These are phyloP conservation scores for grape (Vitis vinifera) DNA, from an alignment of 164 flowering plant genomes.

Conservation along the genomic window DNA sequence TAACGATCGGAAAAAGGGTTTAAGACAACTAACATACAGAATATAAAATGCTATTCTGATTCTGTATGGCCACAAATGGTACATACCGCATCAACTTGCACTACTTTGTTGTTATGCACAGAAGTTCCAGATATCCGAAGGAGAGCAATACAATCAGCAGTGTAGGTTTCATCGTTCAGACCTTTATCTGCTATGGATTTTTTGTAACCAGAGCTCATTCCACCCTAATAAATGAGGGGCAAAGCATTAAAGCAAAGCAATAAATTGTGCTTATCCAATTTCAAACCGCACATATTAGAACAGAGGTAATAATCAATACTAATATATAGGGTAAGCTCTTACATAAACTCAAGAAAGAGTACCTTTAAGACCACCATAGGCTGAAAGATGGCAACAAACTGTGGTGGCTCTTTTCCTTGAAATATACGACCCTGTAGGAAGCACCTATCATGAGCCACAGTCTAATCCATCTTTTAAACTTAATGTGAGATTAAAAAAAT, in stretches of 20 bases:
- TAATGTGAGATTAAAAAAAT: conserved; percentile 17
- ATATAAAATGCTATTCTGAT: not conserved
- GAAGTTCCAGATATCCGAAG: conserved; percentile 79
- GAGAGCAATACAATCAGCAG: conserved; percentile 79
- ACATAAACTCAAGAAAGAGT: conserved; percentile 7
- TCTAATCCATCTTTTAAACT: not conserved
- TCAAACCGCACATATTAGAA: too few species aligned
- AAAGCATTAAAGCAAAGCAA: not conserved
- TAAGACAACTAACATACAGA: not conserved
- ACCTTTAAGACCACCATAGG: conserved; percentile 97
- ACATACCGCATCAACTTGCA: conserved; percentile 93
- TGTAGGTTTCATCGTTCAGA: conserved; percentile 76
- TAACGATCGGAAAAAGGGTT: not conserved
- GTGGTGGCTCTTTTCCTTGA: conserved; percentile 97
- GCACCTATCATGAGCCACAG: conserved; percentile 5
- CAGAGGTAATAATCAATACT: not conserved
- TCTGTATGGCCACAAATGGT: not conserved
- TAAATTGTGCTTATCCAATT: not conserved
- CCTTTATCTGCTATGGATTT: conserved; percentile 72
- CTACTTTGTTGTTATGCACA: conserved; percentile 74
- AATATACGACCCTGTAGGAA: conserved; percentile 75
- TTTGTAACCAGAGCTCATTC: conserved; percentile 90
- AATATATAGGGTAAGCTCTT: not conserved
- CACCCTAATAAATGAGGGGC: conserved; percentile 62
- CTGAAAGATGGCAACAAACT: conserved; percentile 90